Percentiles rank a stretch among this genome's conserved stretches.
These are phyloP conservation scores for Vigna radiata DNA, from an alignment of 306 rosid genomes.

Conservation along the genomic window DNA sequence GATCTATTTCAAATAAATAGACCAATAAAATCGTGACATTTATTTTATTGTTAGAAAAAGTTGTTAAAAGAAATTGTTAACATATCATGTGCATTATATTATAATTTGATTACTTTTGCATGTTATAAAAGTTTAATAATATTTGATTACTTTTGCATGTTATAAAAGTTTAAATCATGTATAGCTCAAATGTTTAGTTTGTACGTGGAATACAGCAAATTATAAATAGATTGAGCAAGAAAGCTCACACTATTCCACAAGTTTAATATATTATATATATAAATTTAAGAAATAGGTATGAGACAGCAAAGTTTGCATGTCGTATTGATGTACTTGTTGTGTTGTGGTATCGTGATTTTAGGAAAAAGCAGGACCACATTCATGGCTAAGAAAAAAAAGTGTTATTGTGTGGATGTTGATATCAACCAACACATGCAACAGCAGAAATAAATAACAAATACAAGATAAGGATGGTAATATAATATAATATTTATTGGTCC, in stretches of 20 bases:
- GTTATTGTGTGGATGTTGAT: neutral
- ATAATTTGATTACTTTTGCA: neutral
- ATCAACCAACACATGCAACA: constrained; percentile 38
- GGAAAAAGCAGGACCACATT: constrained; percentile 32
- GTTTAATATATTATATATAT: neutral
- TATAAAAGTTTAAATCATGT: neutral
- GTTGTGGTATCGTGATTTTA: constrained; percentile 28
- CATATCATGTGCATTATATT: neutral
- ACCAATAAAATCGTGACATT: too few species aligned
- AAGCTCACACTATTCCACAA: constrained; percentile 25
- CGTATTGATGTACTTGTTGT: constrained; percentile 13
- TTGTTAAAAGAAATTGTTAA: too few species aligned
- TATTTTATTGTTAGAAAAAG: too few species aligned
- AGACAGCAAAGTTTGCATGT: constrained; percentile 10
- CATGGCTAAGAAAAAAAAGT: constrained; percentile 4
- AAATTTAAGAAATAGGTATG: constrained; percentile 1
- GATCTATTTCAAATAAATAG: too few species aligned
- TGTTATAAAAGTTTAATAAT: neutral
- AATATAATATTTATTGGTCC: neutral
- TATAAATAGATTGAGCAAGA: neutral
- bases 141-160: neutral
- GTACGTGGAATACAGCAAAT: constrained; percentile 11
- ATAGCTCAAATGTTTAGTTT: neutral
- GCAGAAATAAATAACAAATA: neutral
- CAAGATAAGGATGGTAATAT: neutral